Evolutionary conservation across 2,329 filamentous ascomycete genomes (phyloP), one percentile per base, ranked within the genome.

Genomic region (Beauveria asiatica): DNA sequence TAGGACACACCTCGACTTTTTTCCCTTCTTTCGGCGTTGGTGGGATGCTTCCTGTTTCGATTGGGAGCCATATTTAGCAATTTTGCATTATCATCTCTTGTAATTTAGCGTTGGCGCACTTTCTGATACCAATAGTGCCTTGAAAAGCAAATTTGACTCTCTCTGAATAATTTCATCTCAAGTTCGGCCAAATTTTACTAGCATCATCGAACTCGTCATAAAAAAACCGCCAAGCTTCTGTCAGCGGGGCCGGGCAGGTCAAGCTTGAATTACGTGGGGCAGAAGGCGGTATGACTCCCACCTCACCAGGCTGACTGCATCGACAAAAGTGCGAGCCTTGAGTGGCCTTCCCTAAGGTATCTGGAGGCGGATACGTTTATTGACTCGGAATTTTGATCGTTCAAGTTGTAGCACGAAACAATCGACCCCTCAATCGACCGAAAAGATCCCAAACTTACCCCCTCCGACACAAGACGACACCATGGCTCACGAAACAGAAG

Each of bases 401-500:
- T 46, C 25, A 4, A n/a, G 5, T 30, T 42, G 10, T 5, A 52
- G 16, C 1, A 25, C 19, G 19, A 33, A 51, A 21, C 23, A 1
- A 23, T n/a, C 23, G 37, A 51, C 21, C 6, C n/a, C 11, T 23
- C 25, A 33, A 30, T n/a, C 33, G 19, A 50, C 25, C 13, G 23
- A 51, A 51, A 51, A 5, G 6, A n/a, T 4, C 21, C 16, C 9
- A 51, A 17, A n/a, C 4, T 9, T 23, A 11, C 4, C 50, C n/a
- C 30, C 19, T 17, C 19, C 33, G 23, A 44, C 30, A 58, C 33
- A 25, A 30, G 19, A 23, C 23, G 23, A 23, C 23, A 53, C 27
- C 11, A 59, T 53, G 57, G 42, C 48, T 21, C 19, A 42, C 54
- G 73, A 72, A 37, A 78, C 78, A 58, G 79, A 81, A 67, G 72